Evolutionary conservation across 1,139 yeast species (phyloP).

Genomic region (Hemisphaericaspora lyxosophila): DNA sequence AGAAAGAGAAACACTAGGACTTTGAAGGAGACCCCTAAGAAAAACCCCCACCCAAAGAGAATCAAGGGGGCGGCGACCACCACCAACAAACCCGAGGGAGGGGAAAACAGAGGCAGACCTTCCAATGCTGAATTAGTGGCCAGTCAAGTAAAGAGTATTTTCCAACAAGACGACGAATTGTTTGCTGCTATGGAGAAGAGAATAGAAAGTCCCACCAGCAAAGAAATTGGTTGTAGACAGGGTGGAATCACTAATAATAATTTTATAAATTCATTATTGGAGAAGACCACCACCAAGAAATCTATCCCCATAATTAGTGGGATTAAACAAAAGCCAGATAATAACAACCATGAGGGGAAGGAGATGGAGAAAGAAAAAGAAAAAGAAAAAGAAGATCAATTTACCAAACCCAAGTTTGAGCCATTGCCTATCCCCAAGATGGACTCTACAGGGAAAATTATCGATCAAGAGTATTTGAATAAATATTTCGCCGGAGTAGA

Average conservation of each 20-base stretch:
- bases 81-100: neutral
- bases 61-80: neutral
- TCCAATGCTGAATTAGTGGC: conserved; percentile 34
- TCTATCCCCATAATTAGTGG: conserved; percentile 34
- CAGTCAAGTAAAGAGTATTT: conserved; percentile 36
- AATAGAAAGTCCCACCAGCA: conserved; percentile 8
- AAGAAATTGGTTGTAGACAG: neutral
- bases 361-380: too few species aligned
- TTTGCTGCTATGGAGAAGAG: conserved; percentile 3
- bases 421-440: conserved; percentile 41
- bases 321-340: conserved; percentile 19
- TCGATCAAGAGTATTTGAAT: conserved; percentile 30
- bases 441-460: conserved; percentile 30
- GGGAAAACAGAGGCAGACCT: conserved; percentile 31
- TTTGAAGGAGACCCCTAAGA: too few species aligned
- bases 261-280: conserved; percentile 12
- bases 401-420: conserved; percentile 19
- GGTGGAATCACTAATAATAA: neutral
- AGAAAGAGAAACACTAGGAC: neutral
- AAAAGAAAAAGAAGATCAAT: conserved; percentile 7
- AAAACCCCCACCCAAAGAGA: neutral
- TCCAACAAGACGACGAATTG: conserved; percentile 29
- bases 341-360: too few species aligned
- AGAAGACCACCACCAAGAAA: conserved; percentile 10
- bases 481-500: conserved; percentile 31